phyloP scores from a whole-genome alignment of 495 filamentous ascomycete species.

The Tuber brumale region DNA sequence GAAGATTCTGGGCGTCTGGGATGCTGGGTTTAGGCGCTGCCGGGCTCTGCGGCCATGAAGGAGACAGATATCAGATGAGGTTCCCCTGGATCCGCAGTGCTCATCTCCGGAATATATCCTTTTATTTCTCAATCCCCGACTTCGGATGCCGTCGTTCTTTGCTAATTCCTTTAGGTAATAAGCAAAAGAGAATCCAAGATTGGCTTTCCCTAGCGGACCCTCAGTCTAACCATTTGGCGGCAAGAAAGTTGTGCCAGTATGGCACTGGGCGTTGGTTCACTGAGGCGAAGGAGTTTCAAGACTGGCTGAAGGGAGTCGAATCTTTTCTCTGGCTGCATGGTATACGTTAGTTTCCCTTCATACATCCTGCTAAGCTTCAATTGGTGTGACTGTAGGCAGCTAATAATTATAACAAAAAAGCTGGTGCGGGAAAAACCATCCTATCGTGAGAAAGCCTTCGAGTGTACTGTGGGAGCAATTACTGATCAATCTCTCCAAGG shows the following conservation, averaged over 20 bases:
- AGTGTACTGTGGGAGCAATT: neutral
- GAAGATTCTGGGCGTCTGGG: neutral
- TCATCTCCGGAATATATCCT: neutral
- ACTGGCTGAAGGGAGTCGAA: conserved; percentile 12
- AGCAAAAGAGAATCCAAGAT: neutral
- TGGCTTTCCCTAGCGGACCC: conserved; percentile 10
- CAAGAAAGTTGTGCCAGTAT: conserved; percentile 12
- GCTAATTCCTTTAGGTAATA: neutral
- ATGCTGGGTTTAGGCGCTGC: neutral
- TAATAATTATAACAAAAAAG: conserved; percentile 12
- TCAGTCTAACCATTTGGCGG: conserved; percentile 12
- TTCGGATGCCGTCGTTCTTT: neutral
- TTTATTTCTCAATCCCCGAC: neutral
- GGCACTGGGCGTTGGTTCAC: conserved; percentile 24
- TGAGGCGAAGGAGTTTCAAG: neutral
- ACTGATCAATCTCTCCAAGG: conserved; percentile 3
- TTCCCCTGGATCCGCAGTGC: neutral
- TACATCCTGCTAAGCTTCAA: neutral
- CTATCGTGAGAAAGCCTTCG: conserved; percentile 30
- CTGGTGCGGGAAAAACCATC: conserved; percentile 43
- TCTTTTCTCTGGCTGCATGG: conserved; percentile 21
- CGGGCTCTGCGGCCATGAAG: too few species aligned
- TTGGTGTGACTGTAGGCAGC: conserved; percentile 6
- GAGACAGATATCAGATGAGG: neutral
- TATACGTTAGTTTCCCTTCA: conserved; percentile 17